phyloP scores from a whole-genome alignment of 75 land plant genomes.

The Picea sitchensis region DNA sequence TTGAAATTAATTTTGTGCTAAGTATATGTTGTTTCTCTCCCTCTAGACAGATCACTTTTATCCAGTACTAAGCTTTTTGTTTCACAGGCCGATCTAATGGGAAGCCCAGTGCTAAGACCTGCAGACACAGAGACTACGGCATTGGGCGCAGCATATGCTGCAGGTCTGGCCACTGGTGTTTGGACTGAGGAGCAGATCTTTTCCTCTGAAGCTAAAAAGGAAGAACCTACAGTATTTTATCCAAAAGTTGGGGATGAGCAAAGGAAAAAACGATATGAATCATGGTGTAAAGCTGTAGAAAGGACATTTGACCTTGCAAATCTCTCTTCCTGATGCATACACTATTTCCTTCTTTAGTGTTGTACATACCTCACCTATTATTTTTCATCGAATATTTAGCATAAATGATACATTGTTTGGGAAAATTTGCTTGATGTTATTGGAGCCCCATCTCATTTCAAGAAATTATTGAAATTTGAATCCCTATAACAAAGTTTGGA shows the following conservation, averaged over 20 bases:
- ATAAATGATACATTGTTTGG: no score
- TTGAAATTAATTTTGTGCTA: not conserved
- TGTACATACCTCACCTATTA: no score
- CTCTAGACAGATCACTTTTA: not conserved
- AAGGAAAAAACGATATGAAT: constrained; percentile 71
- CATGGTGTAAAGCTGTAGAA: constrained; percentile 89
- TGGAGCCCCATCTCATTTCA: no score
- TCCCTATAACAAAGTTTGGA: no score
- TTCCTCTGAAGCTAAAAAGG: constrained; percentile 24
- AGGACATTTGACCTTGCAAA: constrained; percentile 86
- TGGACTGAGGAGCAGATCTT: constrained; percentile 76
- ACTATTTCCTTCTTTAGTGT: no score
- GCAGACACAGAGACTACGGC: constrained; percentile 94
- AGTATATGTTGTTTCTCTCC: not conserved
- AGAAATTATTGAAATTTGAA: no score
- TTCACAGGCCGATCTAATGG: constrained; percentile 81
- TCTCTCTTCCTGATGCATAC: constrained; percentile 35
- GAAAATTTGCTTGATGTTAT: no score
- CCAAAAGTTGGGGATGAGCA: constrained; percentile 52
- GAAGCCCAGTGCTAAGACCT: constrained; percentile 83
- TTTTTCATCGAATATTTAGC: no score
- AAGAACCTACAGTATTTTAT: constrained; percentile 42
- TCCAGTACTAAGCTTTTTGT: not conserved
- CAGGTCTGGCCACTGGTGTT: constrained; percentile 84
- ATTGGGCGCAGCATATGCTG: constrained; percentile 94